Percentiles rank a stretch among this genome's conserved stretches.
phyloP scores from a whole-genome alignment of 2,329 filamentous ascomycete genomes.

The Botrytis hyacinthi region DNA sequence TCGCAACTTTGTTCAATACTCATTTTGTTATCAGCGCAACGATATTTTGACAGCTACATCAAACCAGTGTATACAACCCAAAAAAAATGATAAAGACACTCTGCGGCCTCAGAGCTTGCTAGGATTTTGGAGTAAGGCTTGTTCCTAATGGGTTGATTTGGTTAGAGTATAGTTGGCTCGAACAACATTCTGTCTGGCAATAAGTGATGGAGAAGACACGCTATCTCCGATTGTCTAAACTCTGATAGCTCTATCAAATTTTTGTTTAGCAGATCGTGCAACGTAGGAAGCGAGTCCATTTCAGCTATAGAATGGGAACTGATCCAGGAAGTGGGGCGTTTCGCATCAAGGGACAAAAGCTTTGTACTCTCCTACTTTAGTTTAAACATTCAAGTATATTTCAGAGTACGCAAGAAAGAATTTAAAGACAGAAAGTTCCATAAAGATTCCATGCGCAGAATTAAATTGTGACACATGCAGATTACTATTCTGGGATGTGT shows the following conservation, averaged over 20 bases:
- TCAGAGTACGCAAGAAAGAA: background rate
- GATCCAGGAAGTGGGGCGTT: background rate
- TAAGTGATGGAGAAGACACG: rapidly evolving
- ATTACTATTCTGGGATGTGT: background rate
- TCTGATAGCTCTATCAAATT: background rate
- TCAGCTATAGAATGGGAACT: background rate
- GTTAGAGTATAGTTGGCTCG: background rate
- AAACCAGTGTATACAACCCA: background rate
- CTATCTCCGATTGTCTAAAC: background rate
- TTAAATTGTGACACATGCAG: background rate
- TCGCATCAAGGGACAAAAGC: background rate
- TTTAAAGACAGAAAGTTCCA: background rate
- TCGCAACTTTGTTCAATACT: background rate
- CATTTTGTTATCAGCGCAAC: background rate
- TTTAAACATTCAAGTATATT: background rate
- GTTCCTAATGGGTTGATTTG: background rate
- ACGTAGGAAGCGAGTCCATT: background rate
- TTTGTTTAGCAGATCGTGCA: background rate
- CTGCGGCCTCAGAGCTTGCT: background rate
- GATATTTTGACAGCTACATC: background rate
- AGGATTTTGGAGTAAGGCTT: background rate
- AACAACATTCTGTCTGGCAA: background rate
- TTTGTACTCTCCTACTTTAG: background rate
- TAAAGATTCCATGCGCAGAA: background rate
- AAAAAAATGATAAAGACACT: background rate